Base-by-base conservation (phyloP, 1,284 basidiomycete genomes). In the Paramarasmius palmivorus region DNA sequence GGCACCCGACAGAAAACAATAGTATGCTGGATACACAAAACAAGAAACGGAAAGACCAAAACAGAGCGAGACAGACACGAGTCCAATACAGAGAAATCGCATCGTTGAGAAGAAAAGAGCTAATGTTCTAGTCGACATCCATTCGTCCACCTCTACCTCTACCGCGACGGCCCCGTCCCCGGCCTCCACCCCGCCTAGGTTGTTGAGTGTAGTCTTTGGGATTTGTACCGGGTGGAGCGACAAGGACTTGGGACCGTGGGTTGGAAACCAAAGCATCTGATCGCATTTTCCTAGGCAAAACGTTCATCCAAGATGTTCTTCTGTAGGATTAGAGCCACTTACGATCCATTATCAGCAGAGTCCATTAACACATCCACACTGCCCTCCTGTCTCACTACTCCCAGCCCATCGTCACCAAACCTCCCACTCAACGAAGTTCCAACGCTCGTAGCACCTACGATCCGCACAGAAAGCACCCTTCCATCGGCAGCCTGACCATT, bases 401-500 rank as follows among this genome's bases (percentile, higher is more conserved):
- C 78, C 47, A 84, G 59, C 9, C 81, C 83, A 63, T 87, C 83
- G 14, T 75, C 62, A 58, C 77, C 73, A 49, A 84, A 65, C 54
- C 83, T 72, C 3, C 79, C 80, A n/a, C 73, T 77, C 2, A 88
- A 69, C 4, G 77, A 70, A 9, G 78, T 76, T 19, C 80, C 79
- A 15, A 77, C 71, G 44, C 69, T 65, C 2, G 72, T 73, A 22
- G 73, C 76, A 12, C 88, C 87, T 8, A 92, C 76, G 49, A 92
- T 69, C 48, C 70, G 71, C 9, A 95, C 88, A 6, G 73, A 78
- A 37, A 95, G 72, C 10, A 78, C 78, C 56, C 87, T 85, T 0
- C 92, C 92, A 58, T 95, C 92, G 1, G 92, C 92, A 9, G 86
- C 83, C 61, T 90, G 88, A 39, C 84, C 84, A 69, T 95, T 72